These are phyloP conservation scores for Gracilaria caudata DNA, from an alignment of 23 red algal genomes.

Conservation along the genomic window DNA sequence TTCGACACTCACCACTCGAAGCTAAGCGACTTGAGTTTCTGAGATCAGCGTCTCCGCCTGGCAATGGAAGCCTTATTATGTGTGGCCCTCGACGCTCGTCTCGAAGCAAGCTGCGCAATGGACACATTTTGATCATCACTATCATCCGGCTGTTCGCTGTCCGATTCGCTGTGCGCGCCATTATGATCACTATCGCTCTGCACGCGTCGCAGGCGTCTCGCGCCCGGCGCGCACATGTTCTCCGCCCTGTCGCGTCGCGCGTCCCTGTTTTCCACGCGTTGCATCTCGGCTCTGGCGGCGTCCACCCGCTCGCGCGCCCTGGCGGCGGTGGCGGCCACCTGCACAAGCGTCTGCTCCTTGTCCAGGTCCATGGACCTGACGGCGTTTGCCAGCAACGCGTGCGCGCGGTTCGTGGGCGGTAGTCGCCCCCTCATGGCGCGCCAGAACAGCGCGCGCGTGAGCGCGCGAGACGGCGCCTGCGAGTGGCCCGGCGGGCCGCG, in stretches of 20 bases:
- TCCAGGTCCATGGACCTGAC: not conserved
- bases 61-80: not conserved
- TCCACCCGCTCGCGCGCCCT: not conserved
- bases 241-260: not conserved
- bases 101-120: not conserved
- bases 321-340: slow-evolving; percentile 3
- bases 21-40: not conserved
- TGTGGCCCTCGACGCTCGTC: not conserved
- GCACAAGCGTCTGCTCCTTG: not conserved
- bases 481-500: slow-evolving; percentile 9
- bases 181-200: slow-evolving; percentile 2
- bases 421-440: slow-evolving; percentile 17
- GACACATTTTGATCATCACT: slow-evolving; percentile 5
- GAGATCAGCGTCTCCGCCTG: not conserved
- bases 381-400: not conserved
- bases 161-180: not conserved
- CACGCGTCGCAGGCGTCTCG: not conserved
- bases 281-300: not conserved
- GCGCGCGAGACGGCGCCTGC: slow-evolving; percentile 22
- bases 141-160: not conserved
- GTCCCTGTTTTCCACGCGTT: not conserved
- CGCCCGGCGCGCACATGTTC: not conserved
- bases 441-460: slow-evolving; percentile 30
- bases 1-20: not conserved
- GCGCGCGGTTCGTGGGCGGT: not conserved